phyloP scores from a whole-genome alignment of 768 basidiomycete genomes.

The Tylopilus vinaceipallidus region DNA sequence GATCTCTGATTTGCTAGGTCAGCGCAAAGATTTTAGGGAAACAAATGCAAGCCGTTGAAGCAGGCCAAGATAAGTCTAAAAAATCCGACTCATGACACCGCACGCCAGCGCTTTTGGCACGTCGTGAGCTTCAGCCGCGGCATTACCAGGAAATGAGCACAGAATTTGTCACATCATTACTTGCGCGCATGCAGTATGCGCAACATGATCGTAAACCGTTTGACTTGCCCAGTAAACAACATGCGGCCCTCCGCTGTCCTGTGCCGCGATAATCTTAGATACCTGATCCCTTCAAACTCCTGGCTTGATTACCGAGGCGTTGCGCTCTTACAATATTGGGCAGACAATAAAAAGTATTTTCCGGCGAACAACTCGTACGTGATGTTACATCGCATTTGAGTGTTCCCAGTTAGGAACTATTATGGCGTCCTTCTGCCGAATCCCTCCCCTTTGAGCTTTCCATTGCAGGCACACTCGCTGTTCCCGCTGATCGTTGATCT shows the following conservation, averaged over 20 bases:
- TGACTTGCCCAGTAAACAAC: slow-evolving; percentile 6
- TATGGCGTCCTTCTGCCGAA: slow-evolving; percentile 21
- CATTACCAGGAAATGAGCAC: slow-evolving; percentile 8
- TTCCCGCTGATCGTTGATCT: slow-evolving; percentile 14
- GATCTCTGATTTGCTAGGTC: slow-evolving; percentile 46
- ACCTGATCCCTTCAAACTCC: slow-evolving; percentile 30
- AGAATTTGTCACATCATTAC: slow-evolving; percentile 14
- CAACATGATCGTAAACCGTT: slow-evolving; percentile 13
- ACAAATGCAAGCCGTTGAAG: slow-evolving; percentile 41
- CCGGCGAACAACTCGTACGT: slow-evolving; percentile 19
- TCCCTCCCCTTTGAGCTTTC: slow-evolving; percentile 24
- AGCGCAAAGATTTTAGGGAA: slow-evolving; percentile 77
- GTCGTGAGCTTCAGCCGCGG: slow-evolving; percentile 2
- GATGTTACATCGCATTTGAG: slow-evolving; percentile 17
- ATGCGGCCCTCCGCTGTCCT: slow-evolving; percentile 8
- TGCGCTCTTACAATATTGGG: slow-evolving; percentile 17
- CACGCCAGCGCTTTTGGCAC: slow-evolving; percentile 1
- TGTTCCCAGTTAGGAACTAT: slow-evolving; percentile 21
- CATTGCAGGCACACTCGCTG: slow-evolving; percentile 13
- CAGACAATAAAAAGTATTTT: slow-evolving; percentile 21
- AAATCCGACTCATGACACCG: slow-evolving; percentile 28
- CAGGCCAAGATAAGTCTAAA: slow-evolving; percentile 29
- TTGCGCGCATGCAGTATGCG: slow-evolving; percentile 8
- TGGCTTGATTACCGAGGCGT: slow-evolving; percentile 21
- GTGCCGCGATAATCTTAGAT: slow-evolving; percentile 12